phyloP scores from a whole-genome alignment of 2,329 filamentous ascomycete genomes.

The Beauveria caledonica region DNA sequence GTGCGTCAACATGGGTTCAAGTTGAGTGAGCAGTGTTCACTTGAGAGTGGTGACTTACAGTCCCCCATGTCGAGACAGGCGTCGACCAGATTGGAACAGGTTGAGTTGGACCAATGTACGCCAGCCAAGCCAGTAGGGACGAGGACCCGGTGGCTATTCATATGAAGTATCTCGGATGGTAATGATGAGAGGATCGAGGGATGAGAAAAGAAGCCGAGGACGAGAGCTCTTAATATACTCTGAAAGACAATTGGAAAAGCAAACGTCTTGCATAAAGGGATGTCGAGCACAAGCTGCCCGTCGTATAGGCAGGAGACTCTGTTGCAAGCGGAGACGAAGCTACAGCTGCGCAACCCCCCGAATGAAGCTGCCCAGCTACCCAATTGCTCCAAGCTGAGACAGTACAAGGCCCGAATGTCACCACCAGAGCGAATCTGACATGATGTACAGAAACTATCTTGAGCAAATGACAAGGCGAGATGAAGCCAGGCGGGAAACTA shows the following conservation, averaged over 20 bases:
- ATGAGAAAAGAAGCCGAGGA: not conserved
- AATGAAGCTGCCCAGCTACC: not conserved
- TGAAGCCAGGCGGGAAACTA: not conserved
- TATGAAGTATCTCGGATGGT: not conserved
- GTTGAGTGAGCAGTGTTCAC: not conserved
- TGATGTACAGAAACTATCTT: not conserved
- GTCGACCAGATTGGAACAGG: not conserved
- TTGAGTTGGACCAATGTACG: not conserved
- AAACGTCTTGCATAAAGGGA: not conserved
- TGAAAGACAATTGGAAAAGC: not conserved
- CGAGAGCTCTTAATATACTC: not conserved
- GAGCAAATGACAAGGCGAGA: not conserved
- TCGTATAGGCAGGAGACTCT: not conserved
- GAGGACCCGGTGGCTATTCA: slow-evolving; percentile 3
- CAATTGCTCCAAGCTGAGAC: not conserved
- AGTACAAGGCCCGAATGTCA: not conserved
- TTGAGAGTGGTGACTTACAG: not conserved
- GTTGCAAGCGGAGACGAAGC: not conserved
- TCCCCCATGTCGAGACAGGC: not conserved
- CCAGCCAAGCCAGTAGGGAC: not conserved
- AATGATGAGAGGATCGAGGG: not conserved
- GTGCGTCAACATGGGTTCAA: not conserved
- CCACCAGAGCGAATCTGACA: not conserved
- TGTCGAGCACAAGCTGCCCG: not conserved
- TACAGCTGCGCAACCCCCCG: not conserved